phyloP scores from a whole-genome alignment of 1,284 basidiomycete genomes.

The Polyporus tsugae region DNA sequence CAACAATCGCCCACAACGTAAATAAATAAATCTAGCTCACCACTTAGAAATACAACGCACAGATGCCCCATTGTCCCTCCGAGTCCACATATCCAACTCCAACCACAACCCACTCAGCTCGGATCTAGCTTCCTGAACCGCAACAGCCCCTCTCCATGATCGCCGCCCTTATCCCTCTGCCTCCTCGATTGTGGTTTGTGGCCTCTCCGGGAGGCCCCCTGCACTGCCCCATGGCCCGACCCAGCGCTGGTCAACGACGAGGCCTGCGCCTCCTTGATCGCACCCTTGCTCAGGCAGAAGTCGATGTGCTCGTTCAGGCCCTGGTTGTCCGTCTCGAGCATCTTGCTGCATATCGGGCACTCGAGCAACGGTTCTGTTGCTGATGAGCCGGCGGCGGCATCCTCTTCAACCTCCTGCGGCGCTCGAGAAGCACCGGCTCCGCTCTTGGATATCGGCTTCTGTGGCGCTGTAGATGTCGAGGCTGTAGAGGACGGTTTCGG shows the following conservation, averaged over 20 bases:
- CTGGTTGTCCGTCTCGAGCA: slow-evolving; percentile 66
- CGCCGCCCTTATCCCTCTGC: slow-evolving; percentile 2
- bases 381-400: slow-evolving; percentile 30
- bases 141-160: slow-evolving; percentile 20
- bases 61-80: not conserved
- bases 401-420: slow-evolving; percentile 18
- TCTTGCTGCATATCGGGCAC: slow-evolving; percentile 73
- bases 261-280: slow-evolving; percentile 70
- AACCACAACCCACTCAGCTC: not conserved
- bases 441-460: not conserved
- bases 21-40: not conserved
- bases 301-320: slow-evolving; percentile 79
- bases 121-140: slow-evolving; percentile 20
- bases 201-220: not conserved
- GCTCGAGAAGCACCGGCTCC: not conserved
- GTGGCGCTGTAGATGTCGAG: not conserved
- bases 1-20: not conserved
- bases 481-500: slow-evolving; percentile 5
- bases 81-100: not conserved
- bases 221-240: not conserved
- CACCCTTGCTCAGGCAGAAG: slow-evolving; percentile 77
- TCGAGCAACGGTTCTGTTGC: slow-evolving; percentile 38
- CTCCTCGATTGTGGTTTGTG: slow-evolving; percentile 14
- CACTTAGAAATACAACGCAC: not conserved
- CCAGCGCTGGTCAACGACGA: slow-evolving; percentile 20